Evolutionary conservation across 495 filamentous ascomycete species (phyloP), one percentile per base, ranked within the genome.

Genomic region (Penicillium crystallinum): DNA sequence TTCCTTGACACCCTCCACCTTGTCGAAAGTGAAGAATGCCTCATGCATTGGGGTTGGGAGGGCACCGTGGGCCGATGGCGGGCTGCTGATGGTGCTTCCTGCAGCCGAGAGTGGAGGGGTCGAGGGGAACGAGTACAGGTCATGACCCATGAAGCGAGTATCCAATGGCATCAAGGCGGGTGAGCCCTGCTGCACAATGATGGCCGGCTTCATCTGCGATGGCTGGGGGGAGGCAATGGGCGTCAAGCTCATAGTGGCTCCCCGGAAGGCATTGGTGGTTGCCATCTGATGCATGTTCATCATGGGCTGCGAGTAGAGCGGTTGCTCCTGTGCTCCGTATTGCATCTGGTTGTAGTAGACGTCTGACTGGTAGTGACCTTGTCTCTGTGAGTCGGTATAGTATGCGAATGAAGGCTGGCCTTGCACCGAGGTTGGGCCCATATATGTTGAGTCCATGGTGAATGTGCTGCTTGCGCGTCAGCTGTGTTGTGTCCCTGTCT

Each of bases 61-160:
- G 46, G 88, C 72, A 37, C 88, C 87, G 59, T 79, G 86, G 65
- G 79, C 88, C 5, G 82, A 84, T 23, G 89, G 87, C 31, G 92
- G 89, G 77, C 90, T 95, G 77, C 87, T 90, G 69, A 89, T 86
- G 40, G 81, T 78, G 72, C 91, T 96, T 48, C 85, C 86, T 12
- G 89, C 84, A 6, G 86, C 82, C 9, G 92, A 96, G 49, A 97
- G 77, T 12, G 91, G 88, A 45, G 93, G 93, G 38, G 93, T 97
- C 1, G 90, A 81, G 9, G 91, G 90, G 66, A 88, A n/a, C n/a
- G n/a, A 85, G 55, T 85, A 85, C 58, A 84, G 75, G 52, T 91
- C 85, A 37, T 73, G 71, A 38, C 82, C 78, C 53, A 76, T 71
- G 46, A 88, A 81, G 53, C 92, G 84, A 33, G 91, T 91, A 54